Evolutionary conservation across 495 filamentous ascomycete genomes (phyloP).

Genomic region (Penicillium taxi): DNA sequence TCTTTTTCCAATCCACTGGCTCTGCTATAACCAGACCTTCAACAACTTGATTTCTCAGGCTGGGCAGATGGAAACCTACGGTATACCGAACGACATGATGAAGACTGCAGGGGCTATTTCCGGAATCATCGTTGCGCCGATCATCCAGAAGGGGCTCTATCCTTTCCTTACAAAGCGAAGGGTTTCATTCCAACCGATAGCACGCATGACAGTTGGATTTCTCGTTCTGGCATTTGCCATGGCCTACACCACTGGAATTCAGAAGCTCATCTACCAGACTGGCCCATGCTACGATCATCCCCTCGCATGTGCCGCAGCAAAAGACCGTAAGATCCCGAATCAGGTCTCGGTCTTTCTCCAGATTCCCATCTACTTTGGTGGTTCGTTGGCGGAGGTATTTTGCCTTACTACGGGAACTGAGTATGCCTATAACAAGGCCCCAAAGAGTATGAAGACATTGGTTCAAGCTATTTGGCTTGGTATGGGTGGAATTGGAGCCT

Average conservation of each 20-base stretch:
- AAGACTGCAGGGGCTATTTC: conserved; percentile 2
- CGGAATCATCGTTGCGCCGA: conserved; percentile 38
- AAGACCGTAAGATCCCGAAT: conserved; percentile 24
- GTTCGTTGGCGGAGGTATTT: conserved; percentile 53
- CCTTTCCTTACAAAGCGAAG: conserved; percentile 29
- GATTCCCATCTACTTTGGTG: conserved; percentile 46
- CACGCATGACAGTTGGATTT: conserved; percentile 45
- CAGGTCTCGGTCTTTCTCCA: conserved; percentile 46
- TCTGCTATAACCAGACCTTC: conserved; percentile 28
- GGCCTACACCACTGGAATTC: conserved; percentile 42
- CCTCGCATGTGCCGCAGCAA: conserved; percentile 24
- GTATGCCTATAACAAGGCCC: conserved; percentile 33
- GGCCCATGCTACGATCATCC: conserved; percentile 47
- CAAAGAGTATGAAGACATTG: conserved; percentile 23
- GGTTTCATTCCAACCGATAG: conserved; percentile 42
- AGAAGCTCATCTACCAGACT: conserved; percentile 27
- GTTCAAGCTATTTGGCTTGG: conserved; percentile 21
- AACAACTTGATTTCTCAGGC: conserved; percentile 51
- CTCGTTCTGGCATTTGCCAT: conserved; percentile 34
- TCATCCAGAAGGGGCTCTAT: conserved; percentile 42
- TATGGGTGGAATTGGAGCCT: conserved; percentile 15
- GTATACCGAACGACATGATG: conserved; percentile 13
- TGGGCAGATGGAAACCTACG: conserved; percentile 40
- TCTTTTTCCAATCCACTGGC: conserved; percentile 19
- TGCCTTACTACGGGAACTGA: conserved; percentile 45